phyloP scores from a whole-genome alignment of 371 early-diverging fungal genomes.

The Nematocida sp. region DNA sequence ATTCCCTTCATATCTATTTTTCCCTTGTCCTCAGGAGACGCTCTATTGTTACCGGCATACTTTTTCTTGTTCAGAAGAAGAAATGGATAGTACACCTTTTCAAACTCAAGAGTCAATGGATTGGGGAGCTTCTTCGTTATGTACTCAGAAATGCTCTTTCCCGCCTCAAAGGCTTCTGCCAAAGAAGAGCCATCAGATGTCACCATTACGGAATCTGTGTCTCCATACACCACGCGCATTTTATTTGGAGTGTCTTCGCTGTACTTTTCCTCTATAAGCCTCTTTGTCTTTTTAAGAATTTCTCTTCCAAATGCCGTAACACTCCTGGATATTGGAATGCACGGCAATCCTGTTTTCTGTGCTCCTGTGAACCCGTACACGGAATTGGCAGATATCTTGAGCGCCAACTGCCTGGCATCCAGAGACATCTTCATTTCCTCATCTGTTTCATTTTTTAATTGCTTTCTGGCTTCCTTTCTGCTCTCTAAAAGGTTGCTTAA shows the following conservation, averaged over 20 bases:
- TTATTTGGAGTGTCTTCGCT: neutral
- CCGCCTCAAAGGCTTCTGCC: slow-evolving; percentile 70
- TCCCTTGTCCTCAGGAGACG: slow-evolving; percentile 78
- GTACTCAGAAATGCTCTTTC: slow-evolving; percentile 69
- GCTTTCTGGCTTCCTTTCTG: slow-evolving; percentile 85
- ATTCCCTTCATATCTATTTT: slow-evolving; percentile 97
- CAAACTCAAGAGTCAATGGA: slow-evolving; percentile 96
- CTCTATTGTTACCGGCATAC: slow-evolving; percentile 81
- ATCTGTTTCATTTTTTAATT: slow-evolving; percentile 77
- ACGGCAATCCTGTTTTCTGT: slow-evolving; percentile 86
- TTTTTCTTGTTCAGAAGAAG: slow-evolving; percentile 97
- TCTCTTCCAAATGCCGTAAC: slow-evolving; percentile 93
- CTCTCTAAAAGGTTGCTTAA: slow-evolving; percentile 81
- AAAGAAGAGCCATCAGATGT: slow-evolving; percentile 79
- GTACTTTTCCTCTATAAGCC: slow-evolving; percentile 78
- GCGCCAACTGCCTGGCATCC: slow-evolving; percentile 91
- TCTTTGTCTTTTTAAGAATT: slow-evolving; percentile 89
- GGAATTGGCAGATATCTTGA: slow-evolving; percentile 96
- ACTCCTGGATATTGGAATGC: slow-evolving; percentile 92
- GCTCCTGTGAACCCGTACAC: slow-evolving; percentile 99
- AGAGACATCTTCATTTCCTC: slow-evolving; percentile 81
- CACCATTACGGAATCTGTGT: slow-evolving; percentile 99
- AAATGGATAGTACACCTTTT: slow-evolving; percentile 96
- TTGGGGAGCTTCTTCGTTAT: slow-evolving; percentile 80
- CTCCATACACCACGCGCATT: slow-evolving; percentile 87